A percentile compares a stretch with the other conserved stretches of the same genome.
These are phyloP conservation scores for Termitomyces eurrhizus DNA, from an alignment of 768 basidiomycete genomes.

Conservation along the genomic window DNA sequence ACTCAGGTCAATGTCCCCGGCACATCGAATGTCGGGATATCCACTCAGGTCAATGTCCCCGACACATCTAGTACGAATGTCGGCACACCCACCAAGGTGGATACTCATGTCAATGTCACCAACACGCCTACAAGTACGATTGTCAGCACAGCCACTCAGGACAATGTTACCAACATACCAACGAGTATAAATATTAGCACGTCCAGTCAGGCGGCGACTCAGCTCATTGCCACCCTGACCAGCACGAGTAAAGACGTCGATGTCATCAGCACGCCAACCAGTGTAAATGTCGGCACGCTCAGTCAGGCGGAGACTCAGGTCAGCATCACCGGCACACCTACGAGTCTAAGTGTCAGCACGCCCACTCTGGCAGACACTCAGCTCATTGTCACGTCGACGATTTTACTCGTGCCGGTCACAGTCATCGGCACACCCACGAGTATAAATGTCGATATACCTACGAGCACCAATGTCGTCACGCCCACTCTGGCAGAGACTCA, in stretches of 20 bases:
- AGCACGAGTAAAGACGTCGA: no score
- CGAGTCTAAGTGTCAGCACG: background rate
- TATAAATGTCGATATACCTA: background rate
- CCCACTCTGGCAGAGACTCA: background rate
- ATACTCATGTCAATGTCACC: no score
- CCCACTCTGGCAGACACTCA: background rate
- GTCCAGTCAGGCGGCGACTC: background rate
- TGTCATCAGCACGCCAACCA: no score
- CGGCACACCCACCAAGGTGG: no score
- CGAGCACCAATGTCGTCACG: background rate
- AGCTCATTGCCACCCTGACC: background rate
- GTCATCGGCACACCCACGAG: background rate
- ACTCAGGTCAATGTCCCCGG: no score
- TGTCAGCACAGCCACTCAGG: no score
- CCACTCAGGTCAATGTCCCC: no score
- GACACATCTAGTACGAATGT: no score
- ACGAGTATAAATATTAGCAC: background rate
- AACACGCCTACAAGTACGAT: no score
- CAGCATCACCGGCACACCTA: no score
- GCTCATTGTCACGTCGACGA: background rate
- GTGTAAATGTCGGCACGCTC: background rate
- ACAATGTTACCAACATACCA: no score
- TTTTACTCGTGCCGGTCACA: background rate
- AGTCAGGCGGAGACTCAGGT: background rate
- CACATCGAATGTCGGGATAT: no score